Evolutionary conservation across 2,329 filamentous ascomycete species (phyloP), one percentile per base, ranked within the genome.

Genomic region (Phialophora verrucosa): DNA sequence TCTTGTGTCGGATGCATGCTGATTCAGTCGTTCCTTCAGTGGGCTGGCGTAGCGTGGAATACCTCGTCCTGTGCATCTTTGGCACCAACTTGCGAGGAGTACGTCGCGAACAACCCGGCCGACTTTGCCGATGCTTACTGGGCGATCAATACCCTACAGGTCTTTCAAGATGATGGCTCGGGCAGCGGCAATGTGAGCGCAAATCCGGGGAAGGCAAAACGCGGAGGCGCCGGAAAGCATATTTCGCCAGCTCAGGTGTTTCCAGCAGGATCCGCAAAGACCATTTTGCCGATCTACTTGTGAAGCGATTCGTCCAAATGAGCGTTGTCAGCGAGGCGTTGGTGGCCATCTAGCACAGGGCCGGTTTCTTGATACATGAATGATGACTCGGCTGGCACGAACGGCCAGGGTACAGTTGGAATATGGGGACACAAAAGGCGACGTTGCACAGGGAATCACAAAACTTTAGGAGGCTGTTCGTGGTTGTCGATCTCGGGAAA

Each of bases 41-140:
- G 69, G 69, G 69, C 69, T 23, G 69, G 69, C 29, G 42, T 56
- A 20, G 62, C 68, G 3, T 71, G 69, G 67, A 67, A 65, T 53
- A 67, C 62, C 3, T 64, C 64, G 17, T 51, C 84, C 51, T 92
- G 90, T 76, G 78, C 82, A 1, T 78, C 83, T 47, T 82, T 86
- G 71, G 90, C 87, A 0, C 68, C 78, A 29, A 88, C 87, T 0
- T 97, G 93, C 80, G 78, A 88, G 38, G 86, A 88, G 12, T 95
- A 87, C 76, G 92, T 95, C 25, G 81, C 82, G 58, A 80, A 83
- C 67, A 90, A 92, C 76, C 89, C 91, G 0, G 74, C 77, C 12
- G 89, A 83, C 29, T 95, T 93, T 76, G 76, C 78, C 44, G 83
- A 93, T 35, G 86, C 90, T 2, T 94, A 42, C 31, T 96, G 91